Base-by-base conservation (phyloP, 2,329 filamentous ascomycete genomes). In the Epichloe brachyelytri region DNA sequence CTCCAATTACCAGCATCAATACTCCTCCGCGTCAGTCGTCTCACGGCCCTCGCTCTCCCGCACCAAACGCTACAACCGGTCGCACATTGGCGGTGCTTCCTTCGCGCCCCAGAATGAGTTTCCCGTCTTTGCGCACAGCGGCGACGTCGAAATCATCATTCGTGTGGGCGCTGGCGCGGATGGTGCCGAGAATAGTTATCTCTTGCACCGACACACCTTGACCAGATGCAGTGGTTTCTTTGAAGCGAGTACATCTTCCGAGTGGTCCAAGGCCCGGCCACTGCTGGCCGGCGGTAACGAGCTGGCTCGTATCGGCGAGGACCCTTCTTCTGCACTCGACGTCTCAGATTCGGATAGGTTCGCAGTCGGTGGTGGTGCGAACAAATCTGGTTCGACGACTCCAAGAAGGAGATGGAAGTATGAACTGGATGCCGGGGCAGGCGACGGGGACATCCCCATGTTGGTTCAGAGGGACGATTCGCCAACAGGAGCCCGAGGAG, bases 211-310 rank as follows among this genome's bases (percentile, higher is more conserved):
- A 53, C 78, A 96, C 61, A 95, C 91, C 40, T 72, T 97, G 58
- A 83, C 86, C 34, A 86, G 94, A 67, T 95, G 86, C 62, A 95
- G 89, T 5, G 89, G 88, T 15, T 96, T 95, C 72, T 97, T 97
- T 64, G 88, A 95, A 67, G 85, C 86, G 22, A 87, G 82, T 63
- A 89, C 84, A 43, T 88, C 82, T 60, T 82, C 84, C 52, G 83
- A 90, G 64, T 94, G 88, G 87, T 66, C 67, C 33, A 69, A 62
- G 51, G 57, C 59, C 10, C 60, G 56, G 10, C 60, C 58, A 52
- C 64, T 56, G 47, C 59, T 61, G 15, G 54, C 59, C 1, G 58
- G 58, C 7, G 66, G 66, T 4, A 66, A 67, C 48, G 71, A 82
- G 53, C 65, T 85, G 49, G 68, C 78, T 36, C 73, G 75, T 54